Percentiles rank a stretch among this genome's conserved stretches.
Evolutionary conservation across 306 rosid genomes (phyloP).

Genomic region (Cicer bijugum): DNA sequence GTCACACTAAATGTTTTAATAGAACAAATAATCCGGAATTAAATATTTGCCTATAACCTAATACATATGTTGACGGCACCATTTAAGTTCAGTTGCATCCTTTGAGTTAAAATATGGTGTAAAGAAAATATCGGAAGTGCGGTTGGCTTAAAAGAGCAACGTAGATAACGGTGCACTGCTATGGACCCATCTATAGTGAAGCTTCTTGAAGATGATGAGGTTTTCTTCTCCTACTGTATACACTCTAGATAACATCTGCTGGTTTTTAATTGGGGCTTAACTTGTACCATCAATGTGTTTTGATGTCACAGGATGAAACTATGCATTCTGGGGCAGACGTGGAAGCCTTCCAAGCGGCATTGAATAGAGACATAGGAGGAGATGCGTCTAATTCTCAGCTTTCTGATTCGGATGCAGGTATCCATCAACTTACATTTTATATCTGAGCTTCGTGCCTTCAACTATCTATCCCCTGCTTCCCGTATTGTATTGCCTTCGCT

Average conservation of each 20-base stretch:
- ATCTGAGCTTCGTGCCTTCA: background rate
- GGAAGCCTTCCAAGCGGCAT: constrained; percentile 88
- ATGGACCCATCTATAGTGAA: constrained; percentile 93
- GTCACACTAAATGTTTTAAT: constrained; percentile 5
- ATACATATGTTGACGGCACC: constrained; percentile 2
- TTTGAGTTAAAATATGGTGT: background rate
- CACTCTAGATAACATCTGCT: constrained; percentile 12
- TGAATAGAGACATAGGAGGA: constrained; percentile 80
- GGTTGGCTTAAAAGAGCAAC: background rate
- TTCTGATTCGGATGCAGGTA: constrained; percentile 61
- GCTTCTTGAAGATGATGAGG: constrained; percentile 94
- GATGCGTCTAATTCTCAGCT: constrained; percentile 60
- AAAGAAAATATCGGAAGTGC: background rate
- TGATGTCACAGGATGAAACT: constrained; percentile 68
- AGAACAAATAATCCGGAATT: background rate
- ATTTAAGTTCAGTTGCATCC: constrained; percentile 24
- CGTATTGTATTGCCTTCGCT: no score
- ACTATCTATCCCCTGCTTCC: no score
- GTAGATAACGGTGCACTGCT: background rate
- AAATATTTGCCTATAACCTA: background rate
- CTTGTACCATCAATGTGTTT: constrained; percentile 23
- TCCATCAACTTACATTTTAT: constrained; percentile 7
- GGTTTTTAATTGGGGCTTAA: constrained; percentile 9
- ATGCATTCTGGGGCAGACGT: constrained; percentile 91
- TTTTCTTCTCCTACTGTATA: constrained; percentile 41